A percentile compares a stretch with the other conserved stretches of the same genome.
Conservation (phyloP, 306 rosid species). For the Prunus fruticosa region DNA sequence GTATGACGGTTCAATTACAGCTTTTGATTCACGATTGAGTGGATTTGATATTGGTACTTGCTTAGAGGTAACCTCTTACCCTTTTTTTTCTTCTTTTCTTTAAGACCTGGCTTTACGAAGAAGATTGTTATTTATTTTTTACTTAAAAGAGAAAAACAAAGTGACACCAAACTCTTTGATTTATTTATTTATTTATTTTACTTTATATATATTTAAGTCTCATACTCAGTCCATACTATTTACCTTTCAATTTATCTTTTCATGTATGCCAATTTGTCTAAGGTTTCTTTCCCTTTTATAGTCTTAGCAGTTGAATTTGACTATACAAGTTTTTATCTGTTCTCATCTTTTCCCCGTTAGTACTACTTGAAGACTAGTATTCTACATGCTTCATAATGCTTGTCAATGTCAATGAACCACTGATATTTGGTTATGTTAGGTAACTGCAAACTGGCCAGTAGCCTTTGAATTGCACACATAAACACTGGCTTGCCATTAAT, state of each 20-base stretch:
- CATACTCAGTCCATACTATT: background rate
- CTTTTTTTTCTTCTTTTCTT: background rate
- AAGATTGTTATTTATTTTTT: constrained; percentile 10
- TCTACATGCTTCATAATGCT: background rate
- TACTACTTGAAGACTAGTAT: background rate
- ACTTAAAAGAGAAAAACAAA: too few species aligned
- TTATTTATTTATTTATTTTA: too few species aligned
- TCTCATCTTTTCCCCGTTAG: background rate
- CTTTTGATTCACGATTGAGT: constrained; percentile 57
- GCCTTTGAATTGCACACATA: background rate
- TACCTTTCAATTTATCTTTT: background rate
- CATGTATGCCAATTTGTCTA: background rate
- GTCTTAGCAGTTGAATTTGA: constrained; percentile 1
- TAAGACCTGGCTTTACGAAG: background rate
- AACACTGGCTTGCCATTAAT: background rate
- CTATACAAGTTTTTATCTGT: constrained; percentile 2
- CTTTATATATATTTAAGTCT: background rate
- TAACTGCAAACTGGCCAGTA: background rate
- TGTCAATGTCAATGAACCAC: background rate
- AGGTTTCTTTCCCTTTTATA: background rate
- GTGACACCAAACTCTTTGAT: background rate
- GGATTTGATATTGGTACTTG: constrained; percentile 95
- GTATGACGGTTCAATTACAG: constrained; percentile 86
- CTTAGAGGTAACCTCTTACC: constrained; percentile 70
- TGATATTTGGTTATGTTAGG: background rate